A percentile compares a stretch with the other conserved stretches of the same genome.
phyloP scores from a whole-genome alignment of 441 rosid species.

The Isatis lusitanica region DNA sequence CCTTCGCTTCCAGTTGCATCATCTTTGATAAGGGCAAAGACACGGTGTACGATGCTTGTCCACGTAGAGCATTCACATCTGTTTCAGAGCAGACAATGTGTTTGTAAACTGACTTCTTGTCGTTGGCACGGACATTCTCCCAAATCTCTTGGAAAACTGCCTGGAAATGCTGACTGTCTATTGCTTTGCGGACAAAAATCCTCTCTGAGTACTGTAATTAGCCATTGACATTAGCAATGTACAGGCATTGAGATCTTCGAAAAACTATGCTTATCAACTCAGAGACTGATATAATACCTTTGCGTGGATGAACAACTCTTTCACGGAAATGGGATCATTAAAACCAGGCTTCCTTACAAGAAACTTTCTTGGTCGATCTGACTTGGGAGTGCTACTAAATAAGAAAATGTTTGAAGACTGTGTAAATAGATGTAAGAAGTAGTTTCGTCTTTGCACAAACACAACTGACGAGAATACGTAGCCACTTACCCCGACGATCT shows the following conservation, averaged over 20 bases:
- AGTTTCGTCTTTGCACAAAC: slow-evolving; percentile 14
- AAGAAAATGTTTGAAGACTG: slow-evolving; percentile 23
- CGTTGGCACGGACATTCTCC: slow-evolving; percentile 76
- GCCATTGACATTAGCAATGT: slow-evolving; percentile 20
- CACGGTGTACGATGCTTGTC: slow-evolving; percentile 61
- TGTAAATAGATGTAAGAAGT: slow-evolving; percentile 20
- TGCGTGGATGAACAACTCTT: slow-evolving; percentile 91
- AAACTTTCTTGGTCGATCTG: slow-evolving; percentile 53
- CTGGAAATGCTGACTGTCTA: slow-evolving; percentile 50
- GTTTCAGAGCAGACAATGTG: slow-evolving; percentile 72
- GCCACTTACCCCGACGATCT: slow-evolving; percentile 53
- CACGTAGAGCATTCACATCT: slow-evolving; percentile 65
- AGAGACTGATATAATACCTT: slow-evolving; percentile 53
- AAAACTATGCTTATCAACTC: not conserved
- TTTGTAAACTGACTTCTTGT: slow-evolving; percentile 82
- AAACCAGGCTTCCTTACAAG: slow-evolving; percentile 65
- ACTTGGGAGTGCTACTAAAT: slow-evolving; percentile 48
- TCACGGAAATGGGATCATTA: slow-evolving; percentile 70
- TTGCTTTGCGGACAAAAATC: slow-evolving; percentile 58
- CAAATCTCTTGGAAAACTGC: slow-evolving; percentile 60
- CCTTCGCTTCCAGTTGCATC: slow-evolving; percentile 44
- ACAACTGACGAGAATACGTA: slow-evolving; percentile 7
- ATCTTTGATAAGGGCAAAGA: slow-evolving; percentile 48
- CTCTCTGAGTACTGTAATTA: slow-evolving; percentile 79
- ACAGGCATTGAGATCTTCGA: not conserved